Percentiles rank a stretch among this genome's conserved stretches.
These are phyloP conservation scores for Citrus glauca DNA, from an alignment of 345 rosid genomes.

Conservation along the genomic window DNA sequence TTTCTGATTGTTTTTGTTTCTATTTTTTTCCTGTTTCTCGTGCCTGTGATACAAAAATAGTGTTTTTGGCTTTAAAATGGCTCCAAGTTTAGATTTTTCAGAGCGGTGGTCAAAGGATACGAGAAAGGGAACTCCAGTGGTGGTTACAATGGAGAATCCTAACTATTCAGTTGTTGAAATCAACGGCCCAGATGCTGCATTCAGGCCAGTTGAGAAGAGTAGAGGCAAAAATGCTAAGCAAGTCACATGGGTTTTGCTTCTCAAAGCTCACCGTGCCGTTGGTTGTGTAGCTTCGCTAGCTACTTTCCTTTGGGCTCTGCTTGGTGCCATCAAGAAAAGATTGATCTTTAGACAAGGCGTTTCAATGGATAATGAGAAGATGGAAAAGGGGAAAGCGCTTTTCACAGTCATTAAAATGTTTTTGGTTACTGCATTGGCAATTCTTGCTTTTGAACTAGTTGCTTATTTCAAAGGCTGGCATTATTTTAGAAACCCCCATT, in stretches of 20 bases:
- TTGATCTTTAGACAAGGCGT: conserved; percentile 59
- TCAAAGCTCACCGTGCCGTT: conserved; percentile 83
- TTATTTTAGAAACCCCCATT: conserved; percentile 57
- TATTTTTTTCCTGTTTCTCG: background rate
- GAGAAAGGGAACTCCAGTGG: conserved; percentile 76
- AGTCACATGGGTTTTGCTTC: conserved; percentile 89
- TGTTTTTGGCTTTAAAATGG: conserved; percentile 34
- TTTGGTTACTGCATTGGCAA: conserved; percentile 40
- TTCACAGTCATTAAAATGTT: conserved; percentile 53
- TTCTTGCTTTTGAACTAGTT: conserved; percentile 61
- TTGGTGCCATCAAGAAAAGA: conserved; percentile 70
- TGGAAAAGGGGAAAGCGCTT: conserved; percentile 63
- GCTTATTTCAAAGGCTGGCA: conserved; percentile 81
- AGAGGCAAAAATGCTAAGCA: conserved; percentile 88
- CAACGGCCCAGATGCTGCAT: conserved; percentile 83
- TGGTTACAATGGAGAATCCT: conserved; percentile 86
- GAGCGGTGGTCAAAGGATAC: conserved; percentile 64
- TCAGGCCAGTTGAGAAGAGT: conserved; percentile 72
- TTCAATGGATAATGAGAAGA: conserved; percentile 46
- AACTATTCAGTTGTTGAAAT: conserved; percentile 81
- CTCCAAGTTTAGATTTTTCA: conserved; percentile 65
- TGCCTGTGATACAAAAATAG: background rate
- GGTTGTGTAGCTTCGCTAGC: conserved; percentile 82
- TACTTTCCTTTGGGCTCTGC: conserved; percentile 70
- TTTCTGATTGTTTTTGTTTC: conserved; percentile 1